Conservation (phyloP, 2,329 filamentous ascomycete genomes). For the Xylariales sp. region DNA sequence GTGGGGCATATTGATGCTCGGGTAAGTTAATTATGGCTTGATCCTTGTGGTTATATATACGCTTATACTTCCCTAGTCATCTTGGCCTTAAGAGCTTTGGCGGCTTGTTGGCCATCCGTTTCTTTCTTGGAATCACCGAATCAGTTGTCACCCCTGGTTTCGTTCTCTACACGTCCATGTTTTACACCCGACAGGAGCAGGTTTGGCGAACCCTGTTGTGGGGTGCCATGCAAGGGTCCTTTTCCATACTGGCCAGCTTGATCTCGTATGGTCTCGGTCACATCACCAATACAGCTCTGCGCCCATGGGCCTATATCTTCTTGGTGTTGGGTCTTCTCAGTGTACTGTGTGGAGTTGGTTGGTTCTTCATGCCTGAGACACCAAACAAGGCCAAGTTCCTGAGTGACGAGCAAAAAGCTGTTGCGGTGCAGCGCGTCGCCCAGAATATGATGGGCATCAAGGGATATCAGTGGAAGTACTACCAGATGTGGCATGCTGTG, state of each 20-base stretch:
- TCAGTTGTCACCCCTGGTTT: slow-evolving; percentile 11
- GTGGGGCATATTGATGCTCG: slow-evolving; percentile 6
- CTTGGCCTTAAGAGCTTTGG: slow-evolving; percentile 22
- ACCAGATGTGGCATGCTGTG: slow-evolving; percentile 43
- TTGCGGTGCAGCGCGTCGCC: slow-evolving; percentile 22
- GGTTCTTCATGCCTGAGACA: slow-evolving; percentile 22
- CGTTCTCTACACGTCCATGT: slow-evolving; percentile 13
- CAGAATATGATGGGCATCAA: slow-evolving; percentile 14
- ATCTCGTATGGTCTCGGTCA: slow-evolving; percentile 21
- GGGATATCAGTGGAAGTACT: slow-evolving; percentile 36
- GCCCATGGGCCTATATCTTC: slow-evolving; percentile 25
- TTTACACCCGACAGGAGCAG: slow-evolving; percentile 22
- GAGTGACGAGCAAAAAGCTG: slow-evolving; percentile 12
- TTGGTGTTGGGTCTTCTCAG: slow-evolving; percentile 24
- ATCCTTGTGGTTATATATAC: neutral
- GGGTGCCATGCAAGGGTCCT: slow-evolving; percentile 13
- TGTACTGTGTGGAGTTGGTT: slow-evolving; percentile 16
- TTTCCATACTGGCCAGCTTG: slow-evolving; percentile 15
- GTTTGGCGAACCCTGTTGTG: slow-evolving; percentile 12
- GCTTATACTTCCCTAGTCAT: slow-evolving; percentile 10
- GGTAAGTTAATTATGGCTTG: neutral
- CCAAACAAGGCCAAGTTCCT: slow-evolving; percentile 21
- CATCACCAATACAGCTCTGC: slow-evolving; percentile 19
- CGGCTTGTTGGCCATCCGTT: slow-evolving; percentile 11
- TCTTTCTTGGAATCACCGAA: slow-evolving; percentile 11